Percentiles rank a stretch among this genome's conserved stretches.
Evolutionary conservation across 2,329 filamentous ascomycete species (phyloP).

Genomic region (Colletotrichum salicis): DNA sequence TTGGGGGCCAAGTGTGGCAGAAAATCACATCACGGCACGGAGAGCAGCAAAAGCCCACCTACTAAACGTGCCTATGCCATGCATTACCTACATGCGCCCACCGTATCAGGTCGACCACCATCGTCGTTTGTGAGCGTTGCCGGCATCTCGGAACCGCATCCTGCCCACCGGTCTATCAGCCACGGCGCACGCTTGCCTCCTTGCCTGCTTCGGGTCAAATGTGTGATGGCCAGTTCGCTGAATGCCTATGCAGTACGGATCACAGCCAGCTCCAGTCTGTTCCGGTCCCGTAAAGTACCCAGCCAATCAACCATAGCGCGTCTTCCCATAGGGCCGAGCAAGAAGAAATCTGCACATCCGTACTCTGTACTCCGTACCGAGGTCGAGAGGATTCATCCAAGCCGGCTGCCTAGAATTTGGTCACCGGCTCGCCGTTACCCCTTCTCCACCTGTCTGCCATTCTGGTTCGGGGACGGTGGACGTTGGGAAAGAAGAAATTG

Average conservation of each 20-base stretch:
- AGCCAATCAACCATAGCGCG: neutral
- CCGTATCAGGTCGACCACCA: slow-evolving; percentile 3
- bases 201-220: neutral
- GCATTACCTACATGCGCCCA: slow-evolving; percentile 1
- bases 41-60: neutral
- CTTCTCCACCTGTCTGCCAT: neutral
- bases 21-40: neutral
- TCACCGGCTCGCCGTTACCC: neutral
- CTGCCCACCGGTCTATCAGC: slow-evolving; percentile 2
- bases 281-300: neutral
- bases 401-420: slow-evolving; percentile 2
- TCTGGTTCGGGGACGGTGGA: slow-evolving; percentile 1
- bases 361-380: slow-evolving; percentile 2
- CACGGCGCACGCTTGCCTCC: neutral
- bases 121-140: slow-evolving; percentile 13
- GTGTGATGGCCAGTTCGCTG: neutral
- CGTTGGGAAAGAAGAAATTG: slow-evolving; percentile 2
- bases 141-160: slow-evolving; percentile 3
- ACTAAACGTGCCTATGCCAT: neutral
- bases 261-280: neutral
- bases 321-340: neutral
- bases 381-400: neutral
- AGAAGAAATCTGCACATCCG: neutral
- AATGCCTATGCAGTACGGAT: neutral
- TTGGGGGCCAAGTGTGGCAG: neutral